Base-by-base conservation (phyloP, 192 early-diverging fungal genomes). In the Chytriomyces sp. region DNA sequence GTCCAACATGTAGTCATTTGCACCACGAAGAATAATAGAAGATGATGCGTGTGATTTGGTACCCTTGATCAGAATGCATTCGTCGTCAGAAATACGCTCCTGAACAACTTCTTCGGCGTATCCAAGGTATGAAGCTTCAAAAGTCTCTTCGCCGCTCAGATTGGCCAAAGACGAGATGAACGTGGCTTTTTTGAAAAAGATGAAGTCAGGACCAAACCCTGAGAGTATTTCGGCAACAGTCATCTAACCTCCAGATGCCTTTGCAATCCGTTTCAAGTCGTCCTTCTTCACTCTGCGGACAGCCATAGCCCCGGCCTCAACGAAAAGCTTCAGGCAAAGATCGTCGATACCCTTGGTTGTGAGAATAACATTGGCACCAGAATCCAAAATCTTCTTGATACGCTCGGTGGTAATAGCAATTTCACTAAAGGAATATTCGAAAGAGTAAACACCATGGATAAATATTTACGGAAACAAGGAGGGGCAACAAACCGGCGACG, bases 321-420 rank as follows among this genome's bases (percentile, higher is more conserved):
- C 95, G 82, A 99, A 98, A 76, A 95, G 88, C 89, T 99, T 99
- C 73, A 98, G 85, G 83, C 96, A 99, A 81, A 98, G 85, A 69
- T 99, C 98, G 86, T 99, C 98, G 80, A 99, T 97, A 67, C 98
- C 98, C 81, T 98, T 97, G 46, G 98, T 99, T 50, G 97, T 99
- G 70, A 99, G 83, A 59, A 99, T 89, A 35, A 98, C 98, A 76
- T 97, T 99, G 57, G 96, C 97, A 26, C 98, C 98, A 8, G 98
- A 91, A 28, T 83, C 92, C 44, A 99, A 84, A 79, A 99, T 96
- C 86, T 98, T 97, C 77, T 95, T 86, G 69, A 96, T 96, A 45
- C 96, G 89, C 82, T 99, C 98, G 28, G 94, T 91, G 0, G 98
- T 98, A 69, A 99, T 98, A 64, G 94, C 95, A 69, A 93, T 92